These are phyloP conservation scores for Ambrosia artemisiifolia DNA, from an alignment of 129 eudicot species.

Conservation along the genomic window DNA sequence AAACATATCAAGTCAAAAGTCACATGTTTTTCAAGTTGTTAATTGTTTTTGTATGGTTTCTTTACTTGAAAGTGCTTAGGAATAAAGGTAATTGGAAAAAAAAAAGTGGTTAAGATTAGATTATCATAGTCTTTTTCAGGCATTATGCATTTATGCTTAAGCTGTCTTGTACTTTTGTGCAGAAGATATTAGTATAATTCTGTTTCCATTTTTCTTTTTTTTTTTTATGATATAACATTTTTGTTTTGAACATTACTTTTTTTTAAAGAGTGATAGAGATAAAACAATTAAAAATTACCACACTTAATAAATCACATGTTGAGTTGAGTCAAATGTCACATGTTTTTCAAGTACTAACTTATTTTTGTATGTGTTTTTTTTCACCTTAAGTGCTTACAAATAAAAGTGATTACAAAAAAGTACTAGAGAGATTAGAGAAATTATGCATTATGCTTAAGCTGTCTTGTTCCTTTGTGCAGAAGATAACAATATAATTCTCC, in stretches of 20 bases:
- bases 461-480: slow-evolving; percentile 1
- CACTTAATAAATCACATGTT: too few species aligned
- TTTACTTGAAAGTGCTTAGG: slow-evolving; percentile 4
- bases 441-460: slow-evolving; percentile 10
- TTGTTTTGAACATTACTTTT: too few species aligned
- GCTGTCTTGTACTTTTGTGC: neutral
- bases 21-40: too few species aligned
- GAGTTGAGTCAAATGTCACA: too few species aligned
- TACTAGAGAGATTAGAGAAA: neutral
- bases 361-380: neutral
- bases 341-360: too few species aligned
- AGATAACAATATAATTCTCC: neutral
- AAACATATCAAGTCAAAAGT: too few species aligned
- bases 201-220: too few species aligned
- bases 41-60: neutral
- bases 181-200: too few species aligned
- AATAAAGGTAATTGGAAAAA: slow-evolving; percentile 10
- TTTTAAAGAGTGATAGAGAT: too few species aligned
- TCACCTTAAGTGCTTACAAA: slow-evolving; percentile 8
- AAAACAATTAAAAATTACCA: too few species aligned
- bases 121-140: slow-evolving; percentile 10
- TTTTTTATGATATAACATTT: too few species aligned
- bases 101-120: neutral
- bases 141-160: slow-evolving; percentile 12
- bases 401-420: slow-evolving; percentile 6